Evolutionary conservation across 2,329 filamentous ascomycete species (phyloP), one percentile per base, ranked within the genome.

Genomic region (Trichoderma sp.): DNA sequence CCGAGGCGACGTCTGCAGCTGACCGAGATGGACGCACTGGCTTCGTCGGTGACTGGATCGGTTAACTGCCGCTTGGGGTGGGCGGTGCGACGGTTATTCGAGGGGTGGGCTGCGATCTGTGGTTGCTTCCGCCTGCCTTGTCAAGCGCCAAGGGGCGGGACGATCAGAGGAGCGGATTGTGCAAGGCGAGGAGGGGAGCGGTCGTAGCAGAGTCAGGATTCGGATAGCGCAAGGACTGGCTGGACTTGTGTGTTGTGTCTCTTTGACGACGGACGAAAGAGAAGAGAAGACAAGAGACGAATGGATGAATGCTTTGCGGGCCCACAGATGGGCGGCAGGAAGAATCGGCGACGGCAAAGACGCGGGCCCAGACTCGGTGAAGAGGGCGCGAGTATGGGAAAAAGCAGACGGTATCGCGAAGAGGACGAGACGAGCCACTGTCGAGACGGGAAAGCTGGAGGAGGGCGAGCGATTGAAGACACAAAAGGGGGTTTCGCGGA

Each of bases 1-100:
- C 62, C 71, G 71, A 62, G 53, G 69, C 69, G 71, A 70, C 71
- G 60, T 66, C 63, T 71, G 43, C 60, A 39, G 71, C 47, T 53
- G 66, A 39, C 58, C 57, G 51, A 65, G 53, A 32, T 62, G 61
- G 60, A 26, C 32, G n/a, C n/a, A n/a, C 63, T 53, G 53, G 70
- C 60, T 71, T 43, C 47, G 57, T 72, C 64, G 61, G 57, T 64
- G 60, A 68, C 63, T 72, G 28, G 65, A 36, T 70, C 51, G 61
- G 43, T 43, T 36, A 28, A 26, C 47, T 63, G 34, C 61, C 43
- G 68, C 28, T 21, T 56, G 43, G 32, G 24, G 26, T 34, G 57
- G 47, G 30, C 61, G 43, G 47, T 57, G 60, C 68, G 68, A 63
- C 68, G 68, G 34, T 12, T 57, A 24, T 34, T 67, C 30, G 68